Conservation (phyloP, 805 yeast genomes). For the Starmerella sirachaensis region DNA sequence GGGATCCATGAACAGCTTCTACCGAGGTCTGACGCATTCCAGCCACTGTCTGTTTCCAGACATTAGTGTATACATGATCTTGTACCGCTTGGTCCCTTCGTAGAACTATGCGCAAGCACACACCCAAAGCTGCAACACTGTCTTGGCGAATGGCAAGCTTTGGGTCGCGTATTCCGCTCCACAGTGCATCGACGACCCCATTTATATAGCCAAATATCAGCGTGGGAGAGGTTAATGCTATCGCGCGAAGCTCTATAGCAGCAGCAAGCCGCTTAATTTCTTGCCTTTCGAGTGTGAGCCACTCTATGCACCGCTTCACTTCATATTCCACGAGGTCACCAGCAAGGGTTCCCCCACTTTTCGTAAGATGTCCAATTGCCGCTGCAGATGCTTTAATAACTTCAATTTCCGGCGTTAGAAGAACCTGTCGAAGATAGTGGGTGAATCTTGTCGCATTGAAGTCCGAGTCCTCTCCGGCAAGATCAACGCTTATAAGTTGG, state of each 20-base stretch:
- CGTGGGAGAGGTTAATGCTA: slow-evolving; percentile 81
- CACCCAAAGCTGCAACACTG: slow-evolving; percentile 68
- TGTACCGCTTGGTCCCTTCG: slow-evolving; percentile 63
- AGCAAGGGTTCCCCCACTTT: slow-evolving; percentile 70
- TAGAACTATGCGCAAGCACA: slow-evolving; percentile 66
- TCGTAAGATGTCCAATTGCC: slow-evolving; percentile 78
- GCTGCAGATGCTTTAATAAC: slow-evolving; percentile 80
- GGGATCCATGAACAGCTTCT: slow-evolving; percentile 78
- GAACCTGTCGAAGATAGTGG: slow-evolving; percentile 69
- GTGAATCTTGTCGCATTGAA: slow-evolving; percentile 83
- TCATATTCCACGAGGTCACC: slow-evolving; percentile 90
- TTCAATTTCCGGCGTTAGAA: slow-evolving; percentile 69
- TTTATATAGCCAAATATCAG: slow-evolving; percentile 65
- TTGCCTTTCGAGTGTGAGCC: slow-evolving; percentile 80
- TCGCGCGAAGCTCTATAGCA: slow-evolving; percentile 68
- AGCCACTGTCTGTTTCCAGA: slow-evolving; percentile 55
- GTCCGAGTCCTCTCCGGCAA: slow-evolving; percentile 61
- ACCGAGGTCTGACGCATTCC: slow-evolving; percentile 40
- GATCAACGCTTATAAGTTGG: slow-evolving; percentile 71
- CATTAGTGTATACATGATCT: slow-evolving; percentile 59
- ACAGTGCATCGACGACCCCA: slow-evolving; percentile 66
- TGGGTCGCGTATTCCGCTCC: slow-evolving; percentile 77
- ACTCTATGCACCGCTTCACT: slow-evolving; percentile 77
- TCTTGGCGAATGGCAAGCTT: slow-evolving; percentile 66
- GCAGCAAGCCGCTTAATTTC: slow-evolving; percentile 75